These are phyloP conservation scores for Lepraria neglecta DNA, from an alignment of 495 filamentous ascomycete species.

Conservation along the genomic window DNA sequence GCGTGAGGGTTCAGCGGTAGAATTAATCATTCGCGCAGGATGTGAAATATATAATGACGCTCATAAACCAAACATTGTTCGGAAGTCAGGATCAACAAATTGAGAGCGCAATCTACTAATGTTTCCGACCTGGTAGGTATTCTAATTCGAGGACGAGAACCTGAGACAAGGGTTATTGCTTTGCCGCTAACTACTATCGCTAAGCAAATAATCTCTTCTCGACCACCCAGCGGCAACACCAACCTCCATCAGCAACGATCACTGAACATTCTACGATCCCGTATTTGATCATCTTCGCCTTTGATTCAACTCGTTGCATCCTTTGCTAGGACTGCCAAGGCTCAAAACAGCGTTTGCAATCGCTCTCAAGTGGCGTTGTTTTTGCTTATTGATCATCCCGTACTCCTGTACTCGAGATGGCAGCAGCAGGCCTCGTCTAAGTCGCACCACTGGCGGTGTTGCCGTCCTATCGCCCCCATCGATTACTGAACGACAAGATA, in stretches of 20 bases:
- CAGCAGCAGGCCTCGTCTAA: constrained; percentile 12
- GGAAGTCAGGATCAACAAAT: no score
- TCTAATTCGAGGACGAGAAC: no score
- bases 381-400: constrained; percentile 20
- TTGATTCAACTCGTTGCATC: constrained; percentile 5
- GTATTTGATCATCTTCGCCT: neutral
- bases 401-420: constrained; percentile 15
- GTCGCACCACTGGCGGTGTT: neutral
- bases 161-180: no score
- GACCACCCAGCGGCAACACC: neutral
- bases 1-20: no score
- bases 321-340: constrained; percentile 8
- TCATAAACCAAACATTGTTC: no score
- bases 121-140: no score
- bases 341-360: constrained; percentile 5
- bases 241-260: constrained; percentile 5
- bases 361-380: neutral
- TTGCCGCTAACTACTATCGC: no score
- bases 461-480: neutral
- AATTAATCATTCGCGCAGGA: neutral
- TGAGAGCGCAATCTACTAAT: no score
- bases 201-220: no score
- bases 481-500: neutral
- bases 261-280: constrained; percentile 2
- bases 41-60: neutral